phyloP scores from a whole-genome alignment of 2,329 filamentous ascomycete genomes.

The Hypoxylon sp. region DNA sequence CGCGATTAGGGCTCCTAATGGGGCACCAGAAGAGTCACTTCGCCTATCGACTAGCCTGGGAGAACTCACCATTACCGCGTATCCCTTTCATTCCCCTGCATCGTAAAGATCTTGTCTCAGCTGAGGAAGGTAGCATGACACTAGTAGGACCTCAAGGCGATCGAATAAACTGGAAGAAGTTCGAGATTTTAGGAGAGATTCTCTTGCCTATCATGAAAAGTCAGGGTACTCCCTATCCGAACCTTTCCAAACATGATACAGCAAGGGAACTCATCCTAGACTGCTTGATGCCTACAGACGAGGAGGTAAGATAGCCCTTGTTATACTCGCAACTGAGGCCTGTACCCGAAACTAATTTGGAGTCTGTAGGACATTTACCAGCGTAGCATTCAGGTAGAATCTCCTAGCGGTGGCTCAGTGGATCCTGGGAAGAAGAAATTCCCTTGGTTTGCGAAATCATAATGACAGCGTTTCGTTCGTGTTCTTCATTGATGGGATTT shows the following conservation, averaged over 20 bases:
- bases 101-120: conserved; percentile 88
- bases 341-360: conserved; percentile 39
- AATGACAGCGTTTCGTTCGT: conserved; percentile 26
- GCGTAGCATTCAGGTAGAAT: conserved; percentile 72
- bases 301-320: conserved; percentile 76
- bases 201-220: conserved; percentile 92
- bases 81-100: conserved; percentile 96
- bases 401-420: conserved; percentile 59
- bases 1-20: conserved; percentile 92
- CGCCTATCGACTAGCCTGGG: conserved; percentile 96
- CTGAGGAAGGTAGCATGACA: conserved; percentile 92
- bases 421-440: conserved; percentile 75
- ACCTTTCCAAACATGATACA: conserved; percentile 77
- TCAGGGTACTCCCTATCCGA: conserved; percentile 86
- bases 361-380: conserved; percentile 72
- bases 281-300: conserved; percentile 84
- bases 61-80: conserved; percentile 89
- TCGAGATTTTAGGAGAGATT: conserved; percentile 94
- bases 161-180: conserved; percentile 97
- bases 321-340: background rate
- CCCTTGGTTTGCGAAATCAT: conserved; percentile 71
- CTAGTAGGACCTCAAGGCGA: conserved; percentile 82
- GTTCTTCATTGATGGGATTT: conserved; percentile 20
- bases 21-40: conserved; percentile 92
- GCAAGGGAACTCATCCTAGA: conserved; percentile 84